Conservation (phyloP, 139 green algal genomes). For the Volvox reticuliferus region DNA sequence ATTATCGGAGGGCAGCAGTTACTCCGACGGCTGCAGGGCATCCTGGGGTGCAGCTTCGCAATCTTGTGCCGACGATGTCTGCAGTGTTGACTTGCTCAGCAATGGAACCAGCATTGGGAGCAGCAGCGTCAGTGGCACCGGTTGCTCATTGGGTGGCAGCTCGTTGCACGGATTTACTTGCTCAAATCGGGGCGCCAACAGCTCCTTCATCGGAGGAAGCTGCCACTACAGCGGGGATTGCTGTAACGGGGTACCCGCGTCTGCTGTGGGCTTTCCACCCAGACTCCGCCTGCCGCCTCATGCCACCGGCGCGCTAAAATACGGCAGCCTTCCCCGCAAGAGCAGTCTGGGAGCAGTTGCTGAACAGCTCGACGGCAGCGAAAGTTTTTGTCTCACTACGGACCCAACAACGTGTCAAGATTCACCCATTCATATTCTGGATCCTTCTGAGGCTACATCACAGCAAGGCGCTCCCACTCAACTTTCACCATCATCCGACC, state of each 20-base stretch:
- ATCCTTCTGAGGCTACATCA: no score
- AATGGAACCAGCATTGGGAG: neutral
- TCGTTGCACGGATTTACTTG: neutral
- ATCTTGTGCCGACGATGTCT: neutral
- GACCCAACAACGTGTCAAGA: no score
- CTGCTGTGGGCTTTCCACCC: neutral
- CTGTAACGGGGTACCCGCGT: neutral
- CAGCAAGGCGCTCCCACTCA: no score
- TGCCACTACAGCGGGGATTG: neutral
- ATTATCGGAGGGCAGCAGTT: neutral
- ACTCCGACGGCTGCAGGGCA: neutral
- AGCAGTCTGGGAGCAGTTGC: neutral
- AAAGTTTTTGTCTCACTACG: neutral
- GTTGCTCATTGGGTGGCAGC: neutral
- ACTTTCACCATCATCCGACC: no score
- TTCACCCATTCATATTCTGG: no score
- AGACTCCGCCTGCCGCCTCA: neutral
- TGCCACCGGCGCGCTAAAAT: neutral
- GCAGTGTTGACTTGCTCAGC: neutral
- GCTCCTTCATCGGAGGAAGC: neutral
- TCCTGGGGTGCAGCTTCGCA: neutral
- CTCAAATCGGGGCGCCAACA: neutral
- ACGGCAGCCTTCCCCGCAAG: neutral
- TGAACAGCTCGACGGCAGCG: neutral
- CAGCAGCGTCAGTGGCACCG: neutral